Evolutionary conservation across 1,284 basidiomycete genomes (phyloP).

Genomic region (Ceratorhiza oryzae-sativae): DNA sequence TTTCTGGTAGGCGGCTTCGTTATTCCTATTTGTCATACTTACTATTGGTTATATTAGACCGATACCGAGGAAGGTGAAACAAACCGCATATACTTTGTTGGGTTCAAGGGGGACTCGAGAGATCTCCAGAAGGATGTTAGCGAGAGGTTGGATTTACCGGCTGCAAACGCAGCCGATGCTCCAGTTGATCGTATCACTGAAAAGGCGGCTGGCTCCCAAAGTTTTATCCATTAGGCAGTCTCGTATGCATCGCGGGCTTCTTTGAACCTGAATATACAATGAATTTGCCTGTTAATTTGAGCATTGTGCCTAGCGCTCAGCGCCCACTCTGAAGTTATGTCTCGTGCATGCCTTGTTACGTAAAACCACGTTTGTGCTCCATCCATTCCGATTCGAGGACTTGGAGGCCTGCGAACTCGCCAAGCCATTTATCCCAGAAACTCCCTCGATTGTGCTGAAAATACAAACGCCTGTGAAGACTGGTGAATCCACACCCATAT

Average conservation of each 20-base stretch:
- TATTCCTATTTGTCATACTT: not conserved
- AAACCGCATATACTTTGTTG: slow-evolving; percentile 75
- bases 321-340: not conserved
- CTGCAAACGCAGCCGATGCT: slow-evolving; percentile 73
- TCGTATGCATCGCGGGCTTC: not conserved
- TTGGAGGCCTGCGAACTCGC: not conserved
- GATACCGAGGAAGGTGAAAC: slow-evolving; percentile 68
- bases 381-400: not conserved
- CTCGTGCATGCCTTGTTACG: not conserved
- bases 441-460: not conserved
- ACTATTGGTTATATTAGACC: slow-evolving; percentile 54
- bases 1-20: slow-evolving; percentile 70
- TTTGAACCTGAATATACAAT: too few species aligned
- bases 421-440: not conserved
- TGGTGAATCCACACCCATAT: not conserved
- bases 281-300: too few species aligned
- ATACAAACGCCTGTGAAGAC: not conserved
- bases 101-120: slow-evolving; percentile 77
- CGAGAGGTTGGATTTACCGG: slow-evolving; percentile 70
- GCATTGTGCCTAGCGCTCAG: slow-evolving; percentile 22
- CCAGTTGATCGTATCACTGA: slow-evolving; percentile 66
- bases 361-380: not conserved
- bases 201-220: slow-evolving; percentile 54
- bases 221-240: slow-evolving; percentile 39
- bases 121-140: slow-evolving; percentile 64